Conservation (phyloP, 2,329 filamentous ascomycete genomes). For the Metarhizium rileyi region DNA sequence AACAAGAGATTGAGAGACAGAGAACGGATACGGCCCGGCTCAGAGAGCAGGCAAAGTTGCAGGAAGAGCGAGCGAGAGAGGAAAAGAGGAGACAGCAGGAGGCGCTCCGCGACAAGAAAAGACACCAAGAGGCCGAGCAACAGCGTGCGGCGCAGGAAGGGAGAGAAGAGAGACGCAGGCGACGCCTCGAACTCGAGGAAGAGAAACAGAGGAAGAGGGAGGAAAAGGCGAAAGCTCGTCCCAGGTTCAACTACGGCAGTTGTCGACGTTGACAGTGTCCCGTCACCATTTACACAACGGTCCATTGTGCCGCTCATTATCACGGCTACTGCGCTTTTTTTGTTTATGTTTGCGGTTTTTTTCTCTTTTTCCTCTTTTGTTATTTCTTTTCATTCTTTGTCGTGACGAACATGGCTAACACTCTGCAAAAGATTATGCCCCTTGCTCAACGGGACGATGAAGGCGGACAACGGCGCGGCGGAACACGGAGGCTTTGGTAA, state of each 20-base stretch:
- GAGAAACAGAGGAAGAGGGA: constrained; percentile 9
- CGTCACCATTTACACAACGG: background rate
- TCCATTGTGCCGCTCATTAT: background rate
- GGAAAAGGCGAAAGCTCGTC: constrained; percentile 12
- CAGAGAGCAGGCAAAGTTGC: constrained; percentile 8
- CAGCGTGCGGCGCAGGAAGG: constrained; percentile 11
- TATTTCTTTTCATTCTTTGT: background rate
- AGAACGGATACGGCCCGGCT: constrained; percentile 4
- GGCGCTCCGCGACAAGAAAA: constrained; percentile 6
- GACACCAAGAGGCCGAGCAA: constrained; percentile 9
- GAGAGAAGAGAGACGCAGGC: constrained; percentile 5
- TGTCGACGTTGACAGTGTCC: constrained; percentile 12
- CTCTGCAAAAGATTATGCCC: constrained; percentile 61
- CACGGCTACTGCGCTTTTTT: background rate
- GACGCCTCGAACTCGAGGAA: constrained; percentile 8
- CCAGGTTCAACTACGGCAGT: constrained; percentile 13
- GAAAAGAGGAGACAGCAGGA: constrained; percentile 8
- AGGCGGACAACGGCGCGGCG: constrained; percentile 43
- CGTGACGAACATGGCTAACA: constrained; percentile 10
- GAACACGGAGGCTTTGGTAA: constrained; percentile 52
- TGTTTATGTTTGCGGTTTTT: background rate
- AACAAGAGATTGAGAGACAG: constrained; percentile 6
- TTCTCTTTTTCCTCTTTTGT: no score
- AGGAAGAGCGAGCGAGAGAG: constrained; percentile 12
- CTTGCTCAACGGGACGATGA: constrained; percentile 74